These are phyloP conservation scores for Sergeia podlipaevii DNA, from an alignment of 208 protist species.

Conservation along the genomic window DNA sequence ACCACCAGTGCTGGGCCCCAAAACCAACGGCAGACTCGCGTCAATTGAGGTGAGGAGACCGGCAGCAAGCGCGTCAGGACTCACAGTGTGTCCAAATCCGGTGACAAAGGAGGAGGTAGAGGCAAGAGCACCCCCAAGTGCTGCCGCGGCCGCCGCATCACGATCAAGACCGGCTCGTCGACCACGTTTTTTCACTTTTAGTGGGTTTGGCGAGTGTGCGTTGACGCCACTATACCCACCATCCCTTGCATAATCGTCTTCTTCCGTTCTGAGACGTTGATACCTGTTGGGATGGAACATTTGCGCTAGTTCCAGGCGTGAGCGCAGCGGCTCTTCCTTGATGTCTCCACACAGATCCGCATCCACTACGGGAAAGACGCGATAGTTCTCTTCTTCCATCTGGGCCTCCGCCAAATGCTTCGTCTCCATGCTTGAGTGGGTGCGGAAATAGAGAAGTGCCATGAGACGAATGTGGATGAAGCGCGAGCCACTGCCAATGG, in stretches of 20 bases:
- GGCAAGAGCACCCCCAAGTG: too few species aligned
- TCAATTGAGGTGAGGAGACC: too few species aligned
- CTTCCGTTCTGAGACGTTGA: neutral
- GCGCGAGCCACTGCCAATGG: slow-evolving; percentile 36
- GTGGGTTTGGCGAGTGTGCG: too few species aligned
- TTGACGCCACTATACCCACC: too few species aligned
- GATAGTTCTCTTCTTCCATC: slow-evolving; percentile 66
- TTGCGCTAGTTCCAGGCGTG: neutral
- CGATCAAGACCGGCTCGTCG: too few species aligned
- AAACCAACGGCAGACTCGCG: too few species aligned
- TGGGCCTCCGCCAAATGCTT: slow-evolving; percentile 37
- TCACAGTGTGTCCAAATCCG: too few species aligned
- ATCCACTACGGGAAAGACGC: slow-evolving; percentile 60
- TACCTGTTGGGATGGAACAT: neutral
- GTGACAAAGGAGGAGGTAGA: too few species aligned
- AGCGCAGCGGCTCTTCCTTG: slow-evolving; percentile 11
- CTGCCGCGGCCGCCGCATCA: too few species aligned
- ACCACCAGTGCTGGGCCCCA: too few species aligned
- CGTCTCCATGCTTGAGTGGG: slow-evolving; percentile 47
- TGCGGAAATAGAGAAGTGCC: slow-evolving; percentile 46
- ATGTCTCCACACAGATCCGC: slow-evolving; percentile 12
- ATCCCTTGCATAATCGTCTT: neutral
- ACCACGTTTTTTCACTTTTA: too few species aligned
- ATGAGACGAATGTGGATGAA: slow-evolving; percentile 62
- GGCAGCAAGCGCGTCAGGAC: too few species aligned